Base-by-base conservation (phyloP, 345 rosid genomes). In the Eucalyptus globulus region DNA sequence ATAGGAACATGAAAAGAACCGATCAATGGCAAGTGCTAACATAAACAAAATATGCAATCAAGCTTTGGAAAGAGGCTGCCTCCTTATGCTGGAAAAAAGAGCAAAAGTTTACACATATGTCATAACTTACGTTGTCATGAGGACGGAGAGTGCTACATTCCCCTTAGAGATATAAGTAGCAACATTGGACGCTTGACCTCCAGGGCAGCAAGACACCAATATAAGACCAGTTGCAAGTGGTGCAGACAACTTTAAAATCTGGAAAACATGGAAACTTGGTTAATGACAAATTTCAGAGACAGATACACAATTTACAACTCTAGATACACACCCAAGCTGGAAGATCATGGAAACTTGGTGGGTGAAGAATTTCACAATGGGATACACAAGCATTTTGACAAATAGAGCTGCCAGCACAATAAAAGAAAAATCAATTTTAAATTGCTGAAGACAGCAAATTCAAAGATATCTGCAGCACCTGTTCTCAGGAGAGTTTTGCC, bases 151-250 rank as follows among this genome's bases (percentile, higher is more conserved):
- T 11, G 99, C 99, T 34, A 97, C 99, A 88, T 97, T 97, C 87
- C 99, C 99, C 89, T 95, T 97, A 11, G 99, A 97, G 90, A 97
- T 97, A 90, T 95, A 97, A 76, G 99, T 97, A 43, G 99, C 99
- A 90, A 97, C 99, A 88, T 97, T 97, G 14, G 99, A 97, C 16
- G 99, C 99, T 92, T 97, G 99, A 90, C 99, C 99, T 87, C 98
- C 99, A 67, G 99, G 99, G 92, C 99, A 97, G 94, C 99, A 97
- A 37, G 99, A 97, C 86, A 97, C 99, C 90, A 97, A 89, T 90
- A 97, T 97, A 90, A 97, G 97, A 89, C 99, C 99, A 89, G 99
- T 97, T 8, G 99, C 99, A 90, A 97, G 99, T 83, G 98, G 98
- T 69, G 99, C 99, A 16, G 99, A 97, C 80, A 97, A 95, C 93